Base-by-base conservation (phyloP, 2,329 filamentous ascomycete species). In the Trichocomaceae sp. region DNA sequence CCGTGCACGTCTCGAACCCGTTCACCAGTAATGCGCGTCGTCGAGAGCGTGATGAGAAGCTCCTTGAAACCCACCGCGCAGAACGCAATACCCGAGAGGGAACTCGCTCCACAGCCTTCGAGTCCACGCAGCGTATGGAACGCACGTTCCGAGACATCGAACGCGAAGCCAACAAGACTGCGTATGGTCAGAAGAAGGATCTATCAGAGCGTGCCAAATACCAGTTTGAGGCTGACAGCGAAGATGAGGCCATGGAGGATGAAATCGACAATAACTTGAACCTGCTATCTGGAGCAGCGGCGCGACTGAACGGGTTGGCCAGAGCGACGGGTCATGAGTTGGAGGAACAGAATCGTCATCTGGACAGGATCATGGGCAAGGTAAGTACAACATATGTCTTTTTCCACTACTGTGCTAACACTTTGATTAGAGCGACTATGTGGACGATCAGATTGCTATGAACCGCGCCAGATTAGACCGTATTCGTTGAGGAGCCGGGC, bases 391-490 rank as follows among this genome's bases (percentile, higher is more conserved):
- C 26, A n/a, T 8, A 31, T 15, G 13, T 5, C 10, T 37, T 63
- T 2, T 35, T 22, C 17, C 22, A 41, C 12, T 5, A 15, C 6
- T 20, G 19, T n/a, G 51, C 66, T 70, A 61, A 71, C 54, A 17
- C 45, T 6, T 46, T 37, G 15, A 26, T 59, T 69, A 89, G 88
- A 92, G 85, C 73, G 90, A 95, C 69, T 81, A 79, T 63, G 88
- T 95, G 62, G 87, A 90, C 70, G 87, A 92, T 61, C 82, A 87
- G 66, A 88, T 92, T 64, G 83, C 83, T 56, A 83, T 89, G 80
- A 91, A 91, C 76, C 79, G 86, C 60, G 83, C 85, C 64, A 81
- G 83, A 62, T 69, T 90, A 69, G 83, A 86, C 64, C 79, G 85
- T 37, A 75, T 75, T 57, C 70, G 61, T 59, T 74, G 23, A 26